Percentiles rank a stretch among this genome's conserved stretches.
Evolutionary conservation across 139 green algal species (phyloP).

Genomic region (Chlamydomonas urium): DNA sequence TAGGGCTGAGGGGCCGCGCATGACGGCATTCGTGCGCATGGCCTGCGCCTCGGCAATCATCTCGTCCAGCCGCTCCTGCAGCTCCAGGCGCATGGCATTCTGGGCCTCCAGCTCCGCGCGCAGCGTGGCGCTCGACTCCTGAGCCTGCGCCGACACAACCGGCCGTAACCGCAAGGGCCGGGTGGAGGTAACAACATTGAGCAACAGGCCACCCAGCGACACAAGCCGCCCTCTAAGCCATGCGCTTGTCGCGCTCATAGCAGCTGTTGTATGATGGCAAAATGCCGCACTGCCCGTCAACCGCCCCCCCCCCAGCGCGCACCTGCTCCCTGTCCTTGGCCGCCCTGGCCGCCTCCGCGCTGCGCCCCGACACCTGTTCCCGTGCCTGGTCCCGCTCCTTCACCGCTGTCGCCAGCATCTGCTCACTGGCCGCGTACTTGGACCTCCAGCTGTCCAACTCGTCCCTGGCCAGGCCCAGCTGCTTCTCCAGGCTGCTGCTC

Average conservation of each 20-base stretch:
- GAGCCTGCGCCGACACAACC: not conserved
- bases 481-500: constrained; percentile 3
- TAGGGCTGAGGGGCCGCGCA: not conserved
- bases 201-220: too few species aligned
- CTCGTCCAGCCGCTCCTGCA: constrained; percentile 29
- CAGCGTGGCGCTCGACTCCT: not conserved
- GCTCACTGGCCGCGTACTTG: not conserved
- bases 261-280: too few species aligned
- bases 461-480: constrained; percentile 4
- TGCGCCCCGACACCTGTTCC: constrained; percentile 8
- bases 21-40: constrained; percentile 13
- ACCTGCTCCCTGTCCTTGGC: constrained; percentile 24
- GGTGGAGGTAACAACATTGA: too few species aligned
- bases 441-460: constrained; percentile 16
- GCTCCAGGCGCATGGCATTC: not conserved
- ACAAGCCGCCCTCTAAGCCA: too few species aligned
- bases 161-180: too few species aligned
- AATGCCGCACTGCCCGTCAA: not conserved
- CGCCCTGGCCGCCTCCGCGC: constrained; percentile 5
- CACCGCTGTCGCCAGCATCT: constrained; percentile 15
- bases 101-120: not conserved
- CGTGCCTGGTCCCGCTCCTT: constrained; percentile 26
- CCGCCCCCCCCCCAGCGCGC: not conserved
- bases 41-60: constrained; percentile 29
- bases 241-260: too few species aligned